Evolutionary conservation across 192 early-diverging fungal genomes (phyloP).

Genomic region (Fimicolochytrium jonesii): DNA sequence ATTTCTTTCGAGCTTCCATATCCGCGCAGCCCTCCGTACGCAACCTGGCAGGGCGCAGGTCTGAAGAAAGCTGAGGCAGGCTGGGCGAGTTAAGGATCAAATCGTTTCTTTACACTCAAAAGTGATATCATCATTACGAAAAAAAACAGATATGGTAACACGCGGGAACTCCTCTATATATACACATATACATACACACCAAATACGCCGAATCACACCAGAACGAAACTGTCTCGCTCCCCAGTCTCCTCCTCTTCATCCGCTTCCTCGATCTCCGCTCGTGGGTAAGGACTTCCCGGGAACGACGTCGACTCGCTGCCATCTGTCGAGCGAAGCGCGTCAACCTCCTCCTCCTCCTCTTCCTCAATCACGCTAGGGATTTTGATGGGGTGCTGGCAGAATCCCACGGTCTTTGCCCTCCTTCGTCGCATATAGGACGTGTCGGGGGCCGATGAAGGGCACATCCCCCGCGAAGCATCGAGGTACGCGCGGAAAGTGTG

Average conservation of each 20-base stretch:
- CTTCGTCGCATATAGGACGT: neutral
- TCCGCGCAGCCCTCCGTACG: no score
- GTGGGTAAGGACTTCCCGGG: constrained; percentile 7
- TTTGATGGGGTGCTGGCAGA: neutral
- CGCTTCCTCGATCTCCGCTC: neutral
- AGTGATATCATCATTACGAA: no score
- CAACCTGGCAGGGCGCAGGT: no score
- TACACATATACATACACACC: no score
- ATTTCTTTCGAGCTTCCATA: no score
- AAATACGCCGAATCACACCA: constrained; percentile 2
- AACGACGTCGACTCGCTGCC: neutral
- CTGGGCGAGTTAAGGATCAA: no score
- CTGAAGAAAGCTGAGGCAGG: no score
- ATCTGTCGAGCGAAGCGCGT: no score
- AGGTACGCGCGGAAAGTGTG: neutral
- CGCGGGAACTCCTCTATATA: no score
- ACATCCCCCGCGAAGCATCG: neutral
- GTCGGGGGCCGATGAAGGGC: neutral
- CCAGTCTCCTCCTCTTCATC: constrained; percentile 3
- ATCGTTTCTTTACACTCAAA: no score
- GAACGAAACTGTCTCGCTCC: neutral
- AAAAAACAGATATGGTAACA: no score
- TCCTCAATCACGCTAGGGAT: constrained; percentile 12
- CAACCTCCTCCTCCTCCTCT: neutral
- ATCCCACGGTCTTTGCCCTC: neutral